Percentiles rank a stretch among this genome's conserved stretches.
Conservation (phyloP, 371 early-diverging fungal genomes). For the Apophysomyces trapeziformis region DNA sequence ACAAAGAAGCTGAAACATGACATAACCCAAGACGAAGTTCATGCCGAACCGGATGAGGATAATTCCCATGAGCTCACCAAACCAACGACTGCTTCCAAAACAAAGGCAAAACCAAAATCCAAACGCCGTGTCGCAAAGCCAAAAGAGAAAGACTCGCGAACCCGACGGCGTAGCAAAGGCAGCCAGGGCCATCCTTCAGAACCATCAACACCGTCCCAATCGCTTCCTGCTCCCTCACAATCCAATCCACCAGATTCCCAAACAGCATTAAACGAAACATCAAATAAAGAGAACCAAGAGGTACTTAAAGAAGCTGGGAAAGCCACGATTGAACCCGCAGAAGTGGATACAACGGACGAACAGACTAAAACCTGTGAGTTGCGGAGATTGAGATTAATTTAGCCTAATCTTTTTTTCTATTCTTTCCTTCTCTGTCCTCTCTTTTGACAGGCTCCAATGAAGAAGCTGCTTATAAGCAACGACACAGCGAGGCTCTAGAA, state of each 20-base stretch:
- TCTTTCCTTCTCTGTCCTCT: too few relatives aligned
- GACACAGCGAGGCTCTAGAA: conserved; percentile 37
- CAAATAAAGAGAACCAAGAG: conserved; percentile 17
- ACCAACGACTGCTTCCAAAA: conserved; percentile 5
- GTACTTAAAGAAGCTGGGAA: conserved; percentile 13
- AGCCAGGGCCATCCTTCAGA: conserved; percentile 10
- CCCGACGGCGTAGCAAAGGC: conserved; percentile 18
- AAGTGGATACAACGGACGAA: background rate
- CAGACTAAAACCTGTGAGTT: background rate
- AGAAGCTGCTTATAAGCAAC: background rate
- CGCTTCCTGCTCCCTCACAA: background rate
- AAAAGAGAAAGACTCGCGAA: conserved; percentile 18
- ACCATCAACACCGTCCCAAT: too few relatives aligned
- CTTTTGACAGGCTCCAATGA: background rate
- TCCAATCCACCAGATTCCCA: conserved; percentile 19
- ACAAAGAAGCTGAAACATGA: background rate
- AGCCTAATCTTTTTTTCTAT: background rate
- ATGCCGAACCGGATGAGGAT: conserved; percentile 7
- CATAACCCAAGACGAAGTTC: background rate
- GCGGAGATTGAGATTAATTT: background rate
- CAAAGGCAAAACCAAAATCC: conserved; percentile 17
- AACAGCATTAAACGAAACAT: conserved; percentile 7
- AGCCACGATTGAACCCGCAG: background rate
- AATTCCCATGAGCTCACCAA: conserved; percentile 18
- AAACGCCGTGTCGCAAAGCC: conserved; percentile 20